These are phyloP conservation scores for Solioccasus polychromus DNA, from an alignment of 768 basidiomycete genomes.

Conservation along the genomic window DNA sequence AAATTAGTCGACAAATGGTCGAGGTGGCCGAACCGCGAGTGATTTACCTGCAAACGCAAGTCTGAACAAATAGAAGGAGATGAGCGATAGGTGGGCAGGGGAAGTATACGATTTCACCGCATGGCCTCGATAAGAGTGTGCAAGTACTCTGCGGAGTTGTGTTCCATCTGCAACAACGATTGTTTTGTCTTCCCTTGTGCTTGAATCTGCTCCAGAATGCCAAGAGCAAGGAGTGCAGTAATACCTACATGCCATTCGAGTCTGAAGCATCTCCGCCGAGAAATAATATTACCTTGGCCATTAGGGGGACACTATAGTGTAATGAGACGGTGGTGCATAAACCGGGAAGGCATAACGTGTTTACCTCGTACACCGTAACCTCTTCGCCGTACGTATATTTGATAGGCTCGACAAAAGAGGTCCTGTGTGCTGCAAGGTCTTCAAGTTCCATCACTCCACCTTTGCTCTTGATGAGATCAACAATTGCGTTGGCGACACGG, in stretches of 20 bases:
- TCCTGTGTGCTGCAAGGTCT: slow-evolving; percentile 84
- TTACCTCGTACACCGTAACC: slow-evolving; percentile 88
- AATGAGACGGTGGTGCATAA: neutral
- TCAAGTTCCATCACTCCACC: slow-evolving; percentile 93
- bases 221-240: slow-evolving; percentile 88
- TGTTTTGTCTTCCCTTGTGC: slow-evolving; percentile 64
- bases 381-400: slow-evolving; percentile 83
- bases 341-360: neutral
- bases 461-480: slow-evolving; percentile 77
- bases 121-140: slow-evolving; percentile 86
- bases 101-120: slow-evolving; percentile 43
- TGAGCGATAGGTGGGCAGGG: neutral
- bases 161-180: slow-evolving; percentile 76
- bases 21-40: neutral
- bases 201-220: slow-evolving; percentile 87
- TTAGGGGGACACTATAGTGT: slow-evolving; percentile 83
- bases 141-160: slow-evolving; percentile 87
- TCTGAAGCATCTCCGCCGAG: neutral
- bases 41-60: slow-evolving; percentile 71
- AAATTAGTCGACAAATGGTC: neutral
- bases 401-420: slow-evolving; percentile 85
- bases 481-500: slow-evolving; percentile 82
- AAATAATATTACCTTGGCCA: slow-evolving; percentile 65
- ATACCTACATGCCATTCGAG: slow-evolving; percentile 47
- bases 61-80: slow-evolving; percentile 27